Evolutionary conservation across 345 rosid species (phyloP).

Genomic region (Balakata baccata): DNA sequence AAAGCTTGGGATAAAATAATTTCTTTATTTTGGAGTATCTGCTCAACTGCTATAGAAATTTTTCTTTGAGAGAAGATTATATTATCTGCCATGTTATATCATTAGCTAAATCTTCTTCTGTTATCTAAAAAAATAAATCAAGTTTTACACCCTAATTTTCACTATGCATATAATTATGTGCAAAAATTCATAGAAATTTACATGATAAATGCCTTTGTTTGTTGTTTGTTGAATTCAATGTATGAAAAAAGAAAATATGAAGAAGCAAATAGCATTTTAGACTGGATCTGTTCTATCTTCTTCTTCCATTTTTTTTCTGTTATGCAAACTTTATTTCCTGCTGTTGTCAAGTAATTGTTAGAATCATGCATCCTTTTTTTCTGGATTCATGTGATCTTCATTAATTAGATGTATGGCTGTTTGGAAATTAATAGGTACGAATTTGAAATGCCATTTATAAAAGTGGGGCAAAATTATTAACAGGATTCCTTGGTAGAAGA

Average conservation of each 20-base stretch:
- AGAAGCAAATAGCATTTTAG: not conserved
- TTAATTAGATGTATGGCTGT: not conserved
- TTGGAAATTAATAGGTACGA: not conserved
- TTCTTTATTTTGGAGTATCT: not conserved
- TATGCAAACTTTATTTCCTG: not conserved
- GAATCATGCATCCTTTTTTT: not conserved
- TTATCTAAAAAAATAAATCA: not conserved
- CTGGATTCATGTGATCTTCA: not conserved
- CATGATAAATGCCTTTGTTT: not conserved
- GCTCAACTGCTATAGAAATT: not conserved
- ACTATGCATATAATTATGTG: not conserved
- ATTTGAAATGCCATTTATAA: not conserved
- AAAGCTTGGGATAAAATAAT: not conserved
- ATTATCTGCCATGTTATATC: not conserved
- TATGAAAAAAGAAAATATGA: not conserved
- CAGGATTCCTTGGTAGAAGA: not conserved
- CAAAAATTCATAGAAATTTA: not conserved
- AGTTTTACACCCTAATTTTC: not conserved
- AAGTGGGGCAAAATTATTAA: not conserved
- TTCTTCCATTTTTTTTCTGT: not conserved
- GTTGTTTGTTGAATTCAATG: not conserved
- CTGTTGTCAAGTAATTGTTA: not conserved
- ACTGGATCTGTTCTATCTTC: not conserved
- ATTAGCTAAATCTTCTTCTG: not conserved
- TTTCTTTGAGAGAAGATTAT: not conserved